Percentiles rank a stretch among this genome's conserved stretches.
Evolutionary conservation across 176 grass and related monocot genomes (phyloP).

Genomic region (Paspalum notatum): DNA sequence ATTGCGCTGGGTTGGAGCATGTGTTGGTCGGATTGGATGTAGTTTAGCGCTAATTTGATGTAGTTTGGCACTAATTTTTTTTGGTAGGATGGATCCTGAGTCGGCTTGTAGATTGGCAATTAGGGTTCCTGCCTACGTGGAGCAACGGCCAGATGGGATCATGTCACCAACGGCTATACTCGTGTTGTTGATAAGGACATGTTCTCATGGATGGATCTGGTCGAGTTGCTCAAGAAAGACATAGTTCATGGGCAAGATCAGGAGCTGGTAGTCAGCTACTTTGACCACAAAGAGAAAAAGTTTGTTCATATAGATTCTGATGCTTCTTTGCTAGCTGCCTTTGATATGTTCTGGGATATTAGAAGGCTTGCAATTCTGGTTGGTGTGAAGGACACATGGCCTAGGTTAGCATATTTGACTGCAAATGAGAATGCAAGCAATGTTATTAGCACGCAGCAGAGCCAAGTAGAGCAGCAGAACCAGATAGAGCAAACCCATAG

Average conservation of each 20-base stretch:
- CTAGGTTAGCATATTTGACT: neutral
- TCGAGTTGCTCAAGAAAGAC: neutral
- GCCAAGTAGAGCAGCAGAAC: neutral
- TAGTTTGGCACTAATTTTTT: neutral
- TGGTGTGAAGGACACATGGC: neutral
- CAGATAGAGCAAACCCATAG: too few relatives aligned
- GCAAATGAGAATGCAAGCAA: too few relatives aligned
- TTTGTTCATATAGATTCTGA: neutral
- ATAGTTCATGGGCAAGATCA: neutral
- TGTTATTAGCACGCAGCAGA: neutral
- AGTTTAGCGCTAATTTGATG: too few relatives aligned
- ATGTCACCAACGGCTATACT: neutral
- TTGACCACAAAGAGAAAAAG: neutral
- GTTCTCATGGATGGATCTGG: neutral
- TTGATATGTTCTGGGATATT: neutral
- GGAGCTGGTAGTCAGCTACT: neutral
- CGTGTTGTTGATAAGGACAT: neutral
- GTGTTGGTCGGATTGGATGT: too few relatives aligned
- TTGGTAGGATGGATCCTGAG: neutral
- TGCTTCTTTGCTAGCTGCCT: neutral
- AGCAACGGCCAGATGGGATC: neutral
- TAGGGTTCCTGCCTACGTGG: neutral
- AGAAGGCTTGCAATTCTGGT: neutral
- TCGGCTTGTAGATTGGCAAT: neutral
- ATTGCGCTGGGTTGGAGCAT: too few relatives aligned